phyloP scores from a whole-genome alignment of 495 filamentous ascomycete species.

The Penicillium ochrochloron region DNA sequence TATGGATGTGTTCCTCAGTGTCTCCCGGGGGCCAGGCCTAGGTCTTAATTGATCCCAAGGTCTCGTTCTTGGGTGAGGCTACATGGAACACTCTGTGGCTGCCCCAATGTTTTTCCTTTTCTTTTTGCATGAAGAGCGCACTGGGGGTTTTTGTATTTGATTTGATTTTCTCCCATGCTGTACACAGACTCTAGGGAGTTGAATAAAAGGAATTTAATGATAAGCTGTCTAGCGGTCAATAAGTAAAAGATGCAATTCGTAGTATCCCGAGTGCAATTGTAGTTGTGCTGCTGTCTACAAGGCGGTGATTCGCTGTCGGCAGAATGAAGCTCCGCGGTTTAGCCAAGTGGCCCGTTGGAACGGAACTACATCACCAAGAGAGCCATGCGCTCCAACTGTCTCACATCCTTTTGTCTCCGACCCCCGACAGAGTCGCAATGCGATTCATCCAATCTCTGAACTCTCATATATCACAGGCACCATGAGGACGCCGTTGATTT shows the following conservation, averaged over 20 bases:
- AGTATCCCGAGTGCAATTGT: background rate
- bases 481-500: conserved; percentile 48
- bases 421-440: conserved; percentile 43
- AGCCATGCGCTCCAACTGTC: conserved; percentile 13
- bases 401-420: conserved; percentile 10
- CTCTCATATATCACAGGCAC: conserved; percentile 33
- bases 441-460: conserved; percentile 34
- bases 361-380: conserved; percentile 30
- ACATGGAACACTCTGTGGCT: conserved; percentile 7
- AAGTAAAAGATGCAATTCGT: background rate
- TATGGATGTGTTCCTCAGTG: conserved; percentile 21
- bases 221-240: background rate
- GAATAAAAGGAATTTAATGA: conserved; percentile 36
- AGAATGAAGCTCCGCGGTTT: conserved; percentile 48
- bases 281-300: background rate
- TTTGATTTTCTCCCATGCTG: conserved; percentile 34
- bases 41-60: conserved; percentile 2
- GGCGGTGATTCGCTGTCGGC: conserved; percentile 38
- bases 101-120: conserved; percentile 24
- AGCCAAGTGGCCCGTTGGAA: conserved; percentile 50
- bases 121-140: conserved; percentile 45
- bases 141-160: conserved; percentile 32
- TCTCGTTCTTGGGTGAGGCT: background rate
- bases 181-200: conserved; percentile 34
- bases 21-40: conserved; percentile 1